Conservation (phyloP, 1,284 basidiomycete genomes). For the Melampsora larici-populina region DNA sequence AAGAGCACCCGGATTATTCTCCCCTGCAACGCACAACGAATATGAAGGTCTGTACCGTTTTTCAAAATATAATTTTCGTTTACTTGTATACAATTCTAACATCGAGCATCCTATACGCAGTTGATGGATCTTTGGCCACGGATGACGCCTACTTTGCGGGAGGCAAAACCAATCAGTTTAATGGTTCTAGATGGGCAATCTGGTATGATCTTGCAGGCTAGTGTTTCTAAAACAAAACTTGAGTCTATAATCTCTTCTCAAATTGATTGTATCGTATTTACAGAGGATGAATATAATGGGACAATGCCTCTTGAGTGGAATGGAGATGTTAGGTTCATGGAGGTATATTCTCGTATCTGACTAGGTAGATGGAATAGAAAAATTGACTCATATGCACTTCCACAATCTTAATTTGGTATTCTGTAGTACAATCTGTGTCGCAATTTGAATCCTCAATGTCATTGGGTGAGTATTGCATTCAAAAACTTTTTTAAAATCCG, state of each 20-base stretch:
- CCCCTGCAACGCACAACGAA: not conserved
- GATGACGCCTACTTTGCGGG: not conserved
- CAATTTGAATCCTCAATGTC: slow-evolving; percentile 3
- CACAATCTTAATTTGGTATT: not conserved
- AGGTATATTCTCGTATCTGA: not conserved
- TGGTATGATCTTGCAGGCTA: not conserved
- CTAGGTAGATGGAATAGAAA: not conserved
- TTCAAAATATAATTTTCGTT: no score
- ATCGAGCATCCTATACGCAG: not conserved
- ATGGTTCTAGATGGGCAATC: not conserved
- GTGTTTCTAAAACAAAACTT: not conserved
- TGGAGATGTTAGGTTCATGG: not conserved
- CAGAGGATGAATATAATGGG: slow-evolving; percentile 3
- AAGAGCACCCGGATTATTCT: not conserved
- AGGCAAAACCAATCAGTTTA: not conserved
- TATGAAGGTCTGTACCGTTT: not conserved
- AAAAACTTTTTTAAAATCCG: not conserved
- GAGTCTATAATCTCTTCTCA: not conserved
- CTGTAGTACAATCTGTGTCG: not conserved
- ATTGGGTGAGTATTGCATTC: not conserved
- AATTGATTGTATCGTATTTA: not conserved
- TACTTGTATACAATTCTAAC: no score
- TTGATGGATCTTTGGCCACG: not conserved
- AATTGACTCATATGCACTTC: no score
- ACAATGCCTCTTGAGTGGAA: slow-evolving; percentile 12